Conservation (phyloP, 148 eudicot genomes). For the Vaccinium vitisidaea region DNA sequence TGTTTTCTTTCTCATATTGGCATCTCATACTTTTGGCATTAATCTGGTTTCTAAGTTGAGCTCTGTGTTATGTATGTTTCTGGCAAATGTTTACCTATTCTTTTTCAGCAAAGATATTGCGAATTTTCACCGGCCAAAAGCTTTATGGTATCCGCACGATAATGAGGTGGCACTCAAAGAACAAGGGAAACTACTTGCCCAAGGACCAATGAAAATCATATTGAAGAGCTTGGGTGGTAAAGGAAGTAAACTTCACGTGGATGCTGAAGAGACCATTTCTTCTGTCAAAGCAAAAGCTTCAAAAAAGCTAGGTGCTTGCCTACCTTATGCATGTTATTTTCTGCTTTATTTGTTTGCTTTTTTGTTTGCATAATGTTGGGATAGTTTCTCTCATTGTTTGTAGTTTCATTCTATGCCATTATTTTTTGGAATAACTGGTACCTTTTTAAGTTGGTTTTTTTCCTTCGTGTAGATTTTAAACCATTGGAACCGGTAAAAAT, state of each 20-base stretch:
- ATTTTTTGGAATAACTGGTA: constrained; percentile 4
- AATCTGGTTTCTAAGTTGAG: background rate
- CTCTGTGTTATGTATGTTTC: background rate
- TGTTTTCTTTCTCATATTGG: background rate
- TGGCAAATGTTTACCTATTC: background rate
- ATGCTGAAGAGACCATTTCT: constrained; percentile 76
- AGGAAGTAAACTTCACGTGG: constrained; percentile 90
- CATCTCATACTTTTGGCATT: constrained; percentile 13
- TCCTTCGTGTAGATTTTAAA: constrained; percentile 55
- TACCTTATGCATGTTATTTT: background rate
- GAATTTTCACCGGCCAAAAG: constrained; percentile 95
- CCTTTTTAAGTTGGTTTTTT: constrained; percentile 2
- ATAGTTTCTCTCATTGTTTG: background rate
- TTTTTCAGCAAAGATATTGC: constrained; percentile 87
- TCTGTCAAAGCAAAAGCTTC: constrained; percentile 88
- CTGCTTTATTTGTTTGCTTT: background rate
- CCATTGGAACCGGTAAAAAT: constrained; percentile 71
- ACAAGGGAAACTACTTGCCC: constrained; percentile 63
- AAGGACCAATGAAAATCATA: constrained; percentile 83
- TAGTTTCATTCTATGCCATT: background rate
- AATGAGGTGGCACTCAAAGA: constrained; percentile 74
- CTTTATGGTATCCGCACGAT: constrained; percentile 91
- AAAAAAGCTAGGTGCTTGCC: constrained; percentile 75
- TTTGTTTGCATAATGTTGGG: background rate
- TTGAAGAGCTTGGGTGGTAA: constrained; percentile 91